Evolutionary conservation across 2,329 filamentous ascomycete species (phyloP).

Genomic region (Aureobasidium sp.): DNA sequence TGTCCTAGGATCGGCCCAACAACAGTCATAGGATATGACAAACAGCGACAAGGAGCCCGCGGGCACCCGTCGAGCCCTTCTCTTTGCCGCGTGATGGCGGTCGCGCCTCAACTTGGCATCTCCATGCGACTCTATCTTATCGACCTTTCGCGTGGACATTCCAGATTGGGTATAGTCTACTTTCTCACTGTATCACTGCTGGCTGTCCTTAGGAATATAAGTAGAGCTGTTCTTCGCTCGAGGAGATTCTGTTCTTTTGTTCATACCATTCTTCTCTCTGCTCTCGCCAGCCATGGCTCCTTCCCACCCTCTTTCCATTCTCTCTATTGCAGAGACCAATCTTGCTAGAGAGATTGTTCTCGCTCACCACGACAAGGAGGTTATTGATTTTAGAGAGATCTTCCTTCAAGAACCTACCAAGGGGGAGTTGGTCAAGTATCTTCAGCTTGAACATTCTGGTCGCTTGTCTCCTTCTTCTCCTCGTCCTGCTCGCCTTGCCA

Average conservation of each 20-base stretch:
- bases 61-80: not conserved
- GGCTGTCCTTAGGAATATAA: not conserved
- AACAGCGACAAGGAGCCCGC: not conserved
- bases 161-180: not conserved
- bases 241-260: not conserved
- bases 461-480: slow-evolving; percentile 16
- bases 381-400: slow-evolving; percentile 22
- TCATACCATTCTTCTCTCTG: not conserved
- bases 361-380: slow-evolving; percentile 17
- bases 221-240: not conserved
- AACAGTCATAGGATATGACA: not conserved
- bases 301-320: slow-evolving; percentile 14
- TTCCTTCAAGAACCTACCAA: slow-evolving; percentile 27
- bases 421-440: slow-evolving; percentile 23
- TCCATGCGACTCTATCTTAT: not conserved
- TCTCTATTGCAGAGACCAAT: slow-evolving; percentile 18
- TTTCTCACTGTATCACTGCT: not conserved
- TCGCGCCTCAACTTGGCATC: not conserved
- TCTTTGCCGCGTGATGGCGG: not conserved
- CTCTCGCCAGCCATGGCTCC: slow-evolving; percentile 4
- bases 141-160: not conserved
- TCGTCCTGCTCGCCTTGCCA: slow-evolving; percentile 37
- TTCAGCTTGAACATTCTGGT: slow-evolving; percentile 24
- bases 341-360: slow-evolving; percentile 19
- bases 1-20: not conserved